phyloP scores from a whole-genome alignment of 148 eudicot species.

The Pouteria glomerata region DNA sequence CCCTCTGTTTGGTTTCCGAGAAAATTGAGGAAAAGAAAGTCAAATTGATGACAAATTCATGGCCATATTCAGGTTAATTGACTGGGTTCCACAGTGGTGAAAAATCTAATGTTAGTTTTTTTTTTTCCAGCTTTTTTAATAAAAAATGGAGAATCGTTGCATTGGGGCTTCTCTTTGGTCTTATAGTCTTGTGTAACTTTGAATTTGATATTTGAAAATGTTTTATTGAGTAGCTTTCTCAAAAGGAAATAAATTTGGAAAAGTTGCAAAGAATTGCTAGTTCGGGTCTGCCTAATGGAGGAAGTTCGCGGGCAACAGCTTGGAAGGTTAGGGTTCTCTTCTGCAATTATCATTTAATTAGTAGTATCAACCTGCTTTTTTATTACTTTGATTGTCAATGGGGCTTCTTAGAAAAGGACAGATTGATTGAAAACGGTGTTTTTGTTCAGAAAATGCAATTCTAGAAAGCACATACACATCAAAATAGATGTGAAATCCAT shows the following conservation, averaged over 20 bases:
- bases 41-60: too few species aligned
- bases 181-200: not conserved
- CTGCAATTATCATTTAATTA: not conserved
- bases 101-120: not conserved
- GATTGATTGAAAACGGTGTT: not conserved
- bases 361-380: not conserved
- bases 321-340: constrained; percentile 50
- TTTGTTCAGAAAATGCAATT: not conserved
- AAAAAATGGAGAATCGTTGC: too few species aligned
- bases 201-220: not conserved
- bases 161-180: not conserved
- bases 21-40: not conserved
- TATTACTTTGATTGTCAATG: not conserved
- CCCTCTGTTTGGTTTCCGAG: not conserved
- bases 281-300: constrained; percentile 52
- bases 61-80: too few species aligned
- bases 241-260: constrained; percentile 55
- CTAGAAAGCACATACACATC: too few species aligned
- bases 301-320: constrained; percentile 47
- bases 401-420: too few species aligned
- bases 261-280: constrained; percentile 56
- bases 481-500: too few species aligned
- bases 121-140: too few species aligned
- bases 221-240: constrained; percentile 37
- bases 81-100: not conserved